Base-by-base conservation (phyloP, 225 moss, liverwort and hornwort genomes). In the Sphagnum tenellum region DNA sequence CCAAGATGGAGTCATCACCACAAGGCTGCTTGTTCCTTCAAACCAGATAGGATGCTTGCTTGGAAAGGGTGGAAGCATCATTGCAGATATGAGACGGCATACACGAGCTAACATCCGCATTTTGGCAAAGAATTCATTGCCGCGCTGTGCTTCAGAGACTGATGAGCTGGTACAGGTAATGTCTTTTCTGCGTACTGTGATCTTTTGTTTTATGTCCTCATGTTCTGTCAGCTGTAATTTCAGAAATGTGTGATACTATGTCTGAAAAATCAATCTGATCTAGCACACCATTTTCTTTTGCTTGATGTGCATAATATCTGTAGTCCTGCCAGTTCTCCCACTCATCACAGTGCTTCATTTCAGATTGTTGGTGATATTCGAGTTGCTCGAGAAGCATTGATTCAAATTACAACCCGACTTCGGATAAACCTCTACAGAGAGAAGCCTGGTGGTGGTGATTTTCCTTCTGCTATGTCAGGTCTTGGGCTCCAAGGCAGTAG, bases 41-140 rank as follows among this genome's bases (percentile, higher is more conserved):
- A 98, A 90, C 66, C 96, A 98, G 66, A 98, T 98, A 66, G 96
- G 96, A 9, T 98, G 96, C 66, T 73, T 98, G 49, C 76, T 98
- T 67, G 96, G 96, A 68, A 98, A 92, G 69, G 90, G 96, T 59
- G 96, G 96, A 58, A 92, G 96, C 75, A 98, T 98, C 55, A 98
- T 98, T 50, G 90, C 87, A 46, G 96, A 90, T 54, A 98, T 98
- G 96, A 82, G 96, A 70, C 89, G 90, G 72, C 90, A 85, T 55
- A 98, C 96, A 5, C 87, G 89, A 49, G 96, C 96, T 10, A 98
- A 92, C 8, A 98, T 98, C 68, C 96, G 96, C 13, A 90, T 98
- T 66, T 80, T 98, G 65, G 88, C 96, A 3, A 98, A 98, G 73
- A 93, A 98, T 59, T 88, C 79, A 61, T 79, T 98, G 45, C 96